Percentiles rank a stretch among this genome's conserved stretches.
Evolutionary conservation across 2,329 filamentous ascomycete species (phyloP).

Genomic region (Colletotrichum theobromicola): DNA sequence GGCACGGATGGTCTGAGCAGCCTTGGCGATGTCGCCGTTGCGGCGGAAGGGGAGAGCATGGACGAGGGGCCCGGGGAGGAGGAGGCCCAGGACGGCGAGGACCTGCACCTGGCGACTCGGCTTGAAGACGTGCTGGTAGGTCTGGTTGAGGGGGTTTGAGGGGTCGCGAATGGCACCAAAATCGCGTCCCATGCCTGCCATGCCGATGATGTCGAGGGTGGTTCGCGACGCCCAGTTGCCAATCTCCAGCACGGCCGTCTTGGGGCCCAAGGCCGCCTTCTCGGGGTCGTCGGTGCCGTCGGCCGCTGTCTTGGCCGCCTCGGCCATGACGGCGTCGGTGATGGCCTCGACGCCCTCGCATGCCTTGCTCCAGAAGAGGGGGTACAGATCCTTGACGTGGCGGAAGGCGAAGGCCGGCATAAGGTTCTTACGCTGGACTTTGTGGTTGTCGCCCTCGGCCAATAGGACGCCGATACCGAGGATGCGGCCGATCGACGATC

Average conservation of each 20-base stretch:
- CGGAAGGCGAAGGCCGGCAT: conserved; percentile 86
- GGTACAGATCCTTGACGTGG: conserved; percentile 84
- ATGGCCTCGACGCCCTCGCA: conserved; percentile 71
- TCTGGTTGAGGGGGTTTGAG: conserved; percentile 60
- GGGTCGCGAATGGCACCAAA: conserved; percentile 70
- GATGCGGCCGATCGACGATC: conserved; percentile 63
- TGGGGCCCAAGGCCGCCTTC: conserved; percentile 22
- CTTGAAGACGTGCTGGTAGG: conserved; percentile 62
- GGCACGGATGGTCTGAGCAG: conserved; percentile 64
- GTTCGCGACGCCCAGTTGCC: conserved; percentile 68
- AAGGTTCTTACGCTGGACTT: conserved; percentile 77
- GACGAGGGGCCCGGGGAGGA: conserved; percentile 70
- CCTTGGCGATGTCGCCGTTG: conserved; percentile 68
- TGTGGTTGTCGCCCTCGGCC: conserved; percentile 91
- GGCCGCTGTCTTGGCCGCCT: conserved; percentile 35
- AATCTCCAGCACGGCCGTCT: conserved; percentile 53
- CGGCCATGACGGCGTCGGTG: conserved; percentile 39
- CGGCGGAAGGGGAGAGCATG: conserved; percentile 69
- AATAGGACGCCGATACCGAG: conserved; percentile 77
- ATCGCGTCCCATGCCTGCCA: conserved; percentile 74
- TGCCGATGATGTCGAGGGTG: conserved; percentile 78
- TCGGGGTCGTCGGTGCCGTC: conserved; percentile 30
- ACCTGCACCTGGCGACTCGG: conserved; percentile 57
- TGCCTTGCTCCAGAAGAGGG: conserved; percentile 82
- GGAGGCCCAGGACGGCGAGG: conserved; percentile 61